Conservation (phyloP, 2,329 filamentous ascomycete genomes). For the Phoma sp. region DNA sequence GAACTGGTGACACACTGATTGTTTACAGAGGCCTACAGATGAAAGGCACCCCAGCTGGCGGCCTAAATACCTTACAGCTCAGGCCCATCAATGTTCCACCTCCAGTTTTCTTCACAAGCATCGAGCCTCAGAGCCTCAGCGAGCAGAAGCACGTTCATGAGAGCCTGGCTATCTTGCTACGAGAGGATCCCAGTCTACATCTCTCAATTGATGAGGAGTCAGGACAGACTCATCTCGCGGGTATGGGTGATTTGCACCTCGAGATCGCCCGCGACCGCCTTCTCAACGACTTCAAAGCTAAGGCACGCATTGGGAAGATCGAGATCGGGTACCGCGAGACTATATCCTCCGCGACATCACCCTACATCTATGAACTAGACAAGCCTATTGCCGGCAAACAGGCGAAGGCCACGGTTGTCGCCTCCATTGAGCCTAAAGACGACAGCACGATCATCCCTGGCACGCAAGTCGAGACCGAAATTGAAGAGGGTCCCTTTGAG, state of each 20-base stretch:
- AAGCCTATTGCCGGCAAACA: slow-evolving; percentile 80
- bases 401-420: slow-evolving; percentile 79
- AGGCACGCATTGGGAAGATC: slow-evolving; percentile 84
- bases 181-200: slow-evolving; percentile 92
- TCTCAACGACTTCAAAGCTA: slow-evolving; percentile 87
- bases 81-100: slow-evolving; percentile 89
- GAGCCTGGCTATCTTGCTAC: slow-evolving; percentile 76
- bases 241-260: slow-evolving; percentile 95
- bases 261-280: slow-evolving; percentile 91
- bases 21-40: slow-evolving; percentile 70
- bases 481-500: slow-evolving; percentile 37
- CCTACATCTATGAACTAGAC: slow-evolving; percentile 73
- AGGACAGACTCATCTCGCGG: slow-evolving; percentile 89
- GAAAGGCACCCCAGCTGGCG: slow-evolving; percentile 70
- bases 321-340: slow-evolving; percentile 96
- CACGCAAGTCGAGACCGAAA: slow-evolving; percentile 32
- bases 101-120: slow-evolving; percentile 94
- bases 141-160: slow-evolving; percentile 82
- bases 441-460: slow-evolving; percentile 26
- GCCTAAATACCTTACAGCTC: slow-evolving; percentile 78
- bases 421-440: slow-evolving; percentile 68
- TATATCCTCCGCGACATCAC: slow-evolving; percentile 64
- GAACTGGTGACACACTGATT: slow-evolving; percentile 91
- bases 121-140: slow-evolving; percentile 79
- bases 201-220: slow-evolving; percentile 87